These are phyloP conservation scores for Gaeumannomyces tritici DNA, from an alignment of 2,329 filamentous ascomycete species.

Conservation along the genomic window DNA sequence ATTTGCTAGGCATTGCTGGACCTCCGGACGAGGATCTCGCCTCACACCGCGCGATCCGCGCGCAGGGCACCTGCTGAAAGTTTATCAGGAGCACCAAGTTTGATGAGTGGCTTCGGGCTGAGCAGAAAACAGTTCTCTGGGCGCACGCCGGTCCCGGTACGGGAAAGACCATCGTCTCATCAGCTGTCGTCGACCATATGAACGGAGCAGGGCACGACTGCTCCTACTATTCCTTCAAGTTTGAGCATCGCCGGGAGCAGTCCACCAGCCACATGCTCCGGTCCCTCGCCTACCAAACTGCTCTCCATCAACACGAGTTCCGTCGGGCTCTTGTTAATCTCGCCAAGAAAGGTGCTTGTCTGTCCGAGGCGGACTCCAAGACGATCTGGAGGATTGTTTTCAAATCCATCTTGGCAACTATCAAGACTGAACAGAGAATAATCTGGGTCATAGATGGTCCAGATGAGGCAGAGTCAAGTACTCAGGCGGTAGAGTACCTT, in stretches of 20 bases:
- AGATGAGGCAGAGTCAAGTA: constrained; percentile 10
- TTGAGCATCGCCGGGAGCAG: constrained; percentile 12
- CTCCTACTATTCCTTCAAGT: constrained; percentile 17
- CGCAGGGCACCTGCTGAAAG: constrained; percentile 7
- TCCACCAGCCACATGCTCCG: constrained; percentile 15
- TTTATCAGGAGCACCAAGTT: constrained; percentile 5
- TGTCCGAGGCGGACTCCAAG: background rate
- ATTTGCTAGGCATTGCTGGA: background rate
- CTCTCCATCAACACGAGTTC: constrained; percentile 10
- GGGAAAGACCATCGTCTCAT: background rate
- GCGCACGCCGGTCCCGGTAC: background rate
- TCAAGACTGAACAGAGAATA: constrained; percentile 9
- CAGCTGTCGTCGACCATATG: background rate
- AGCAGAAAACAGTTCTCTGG: background rate
- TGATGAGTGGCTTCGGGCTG: constrained; percentile 1
- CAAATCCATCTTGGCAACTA: constrained; percentile 7
- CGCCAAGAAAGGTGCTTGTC: constrained; percentile 4
- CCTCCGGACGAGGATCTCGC: constrained; percentile 7
- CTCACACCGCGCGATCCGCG: constrained; percentile 3
- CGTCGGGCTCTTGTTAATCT: constrained; percentile 14
- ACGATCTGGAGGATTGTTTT: constrained; percentile 7
- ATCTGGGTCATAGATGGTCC: constrained; percentile 1
- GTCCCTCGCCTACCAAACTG: constrained; percentile 21
- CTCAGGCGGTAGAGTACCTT: background rate
- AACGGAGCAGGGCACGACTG: background rate